Evolutionary conservation across 371 early-diverging fungal species (phyloP), one percentile per base, ranked within the genome.

Genomic region (Rhizopus sp.): DNA sequence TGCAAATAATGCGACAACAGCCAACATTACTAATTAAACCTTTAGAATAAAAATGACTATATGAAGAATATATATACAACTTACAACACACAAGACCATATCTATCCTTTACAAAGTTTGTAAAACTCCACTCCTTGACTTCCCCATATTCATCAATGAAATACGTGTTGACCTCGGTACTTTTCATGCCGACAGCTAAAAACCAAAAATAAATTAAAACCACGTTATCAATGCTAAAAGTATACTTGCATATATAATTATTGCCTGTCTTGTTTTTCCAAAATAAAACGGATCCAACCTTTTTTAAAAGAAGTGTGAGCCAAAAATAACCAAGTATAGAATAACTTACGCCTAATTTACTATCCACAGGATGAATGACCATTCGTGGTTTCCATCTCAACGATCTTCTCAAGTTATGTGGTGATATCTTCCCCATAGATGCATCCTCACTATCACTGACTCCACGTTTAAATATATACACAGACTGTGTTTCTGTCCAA

Each of bases 401-500:
- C 9, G 52, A 50, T 10, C 47, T 42, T 8, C 58, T 54, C 13
- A 61, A 47, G 37, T 66, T 32, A 32, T 66, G 66, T n/a, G 58
- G 62, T 10, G 7, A 17, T n/a, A 16, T 30, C 10, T n/a, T 16
- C 38, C 31, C 38, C 17, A 45, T 38, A 7, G 15, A 15, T 7
- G 13, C 23, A 17, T 52, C 39, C 7, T 32, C 30, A 23, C 38
- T n/a, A 53, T 65, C 65, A 4, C 57, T 62, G 29, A 32, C 12
- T 5, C 72, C 72, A n/a, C 72, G 55, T 44, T 72, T 72, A 59
- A 69, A 72, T 7, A 72, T 61, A 44, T 69, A 66, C 13, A 72
- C 17, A 5, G 58, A 53, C 32, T 72, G 63, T 3, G 57, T 50
- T 31, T 77, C 72, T 30, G 75, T 73, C 79, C 79, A 78, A 5